Conservation (phyloP, 768 basidiomycete genomes). For the Boletus subcaerulescens region DNA sequence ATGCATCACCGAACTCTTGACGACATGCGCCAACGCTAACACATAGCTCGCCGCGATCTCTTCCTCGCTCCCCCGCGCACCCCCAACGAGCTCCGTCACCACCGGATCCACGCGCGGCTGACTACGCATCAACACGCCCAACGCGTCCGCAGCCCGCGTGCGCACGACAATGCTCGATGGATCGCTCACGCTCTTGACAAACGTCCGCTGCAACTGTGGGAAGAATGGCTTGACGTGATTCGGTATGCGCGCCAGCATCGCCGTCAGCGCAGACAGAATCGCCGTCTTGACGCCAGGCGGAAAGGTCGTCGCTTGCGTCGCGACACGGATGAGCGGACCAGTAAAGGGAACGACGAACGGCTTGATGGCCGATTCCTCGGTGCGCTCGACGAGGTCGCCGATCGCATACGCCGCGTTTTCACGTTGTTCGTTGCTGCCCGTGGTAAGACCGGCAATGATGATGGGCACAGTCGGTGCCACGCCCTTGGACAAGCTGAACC, state of each 20-base stretch:
- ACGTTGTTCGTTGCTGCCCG: conserved; percentile 90
- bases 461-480: conserved; percentile 81
- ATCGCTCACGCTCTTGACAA: conserved; percentile 90
- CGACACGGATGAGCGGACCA: conserved; percentile 92
- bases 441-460: conserved; percentile 89
- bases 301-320: conserved; percentile 84
- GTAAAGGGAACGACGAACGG: conserved; percentile 95
- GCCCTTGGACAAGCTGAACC: conserved; percentile 84
- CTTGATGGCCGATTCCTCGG: conserved; percentile 83
- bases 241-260: conserved; percentile 84
- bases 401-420: conserved; percentile 96
- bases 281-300: conserved; percentile 92
- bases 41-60: conserved; percentile 74
- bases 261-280: conserved; percentile 80
- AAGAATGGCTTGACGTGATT: conserved; percentile 96
- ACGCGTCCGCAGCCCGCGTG: conserved; percentile 74
- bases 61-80: conserved; percentile 60
- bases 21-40: conserved; percentile 73
- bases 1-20: conserved; percentile 52
- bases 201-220: conserved; percentile 94
- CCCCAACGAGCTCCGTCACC: conserved; percentile 79
- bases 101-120: conserved; percentile 92
- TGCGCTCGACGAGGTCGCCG: conserved; percentile 90
- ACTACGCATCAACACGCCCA: conserved; percentile 87
- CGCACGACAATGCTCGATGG: conserved; percentile 75